Conservation (phyloP, 169 alveolate genomes). For the Babesia caballi region DNA sequence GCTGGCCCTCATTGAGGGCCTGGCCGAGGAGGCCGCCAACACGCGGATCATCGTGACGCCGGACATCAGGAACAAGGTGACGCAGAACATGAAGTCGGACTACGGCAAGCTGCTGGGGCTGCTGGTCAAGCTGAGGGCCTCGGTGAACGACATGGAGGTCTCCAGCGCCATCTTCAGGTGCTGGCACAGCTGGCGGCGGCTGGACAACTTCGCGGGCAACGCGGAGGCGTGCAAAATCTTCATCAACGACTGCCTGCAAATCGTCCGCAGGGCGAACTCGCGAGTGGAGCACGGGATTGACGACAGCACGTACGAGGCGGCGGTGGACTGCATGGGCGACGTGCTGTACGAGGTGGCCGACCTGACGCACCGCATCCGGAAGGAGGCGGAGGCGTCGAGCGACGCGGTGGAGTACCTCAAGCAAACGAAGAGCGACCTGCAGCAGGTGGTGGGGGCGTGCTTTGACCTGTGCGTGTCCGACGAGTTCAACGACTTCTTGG, state of each 20-base stretch:
- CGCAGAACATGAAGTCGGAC: conserved; percentile 12
- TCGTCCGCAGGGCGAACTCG: background rate
- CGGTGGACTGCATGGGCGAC: conserved; percentile 51
- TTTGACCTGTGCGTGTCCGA: conserved; percentile 26
- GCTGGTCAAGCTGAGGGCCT: conserved; percentile 13
- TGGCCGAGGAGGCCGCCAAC: conserved; percentile 51
- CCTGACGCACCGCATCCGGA: background rate
- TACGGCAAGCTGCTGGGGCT: conserved; percentile 25
- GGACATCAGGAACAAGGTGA: conserved; percentile 2
- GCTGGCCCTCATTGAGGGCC: conserved; percentile 13
- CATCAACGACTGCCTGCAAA: conserved; percentile 38
- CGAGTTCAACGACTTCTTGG: conserved; percentile 4
- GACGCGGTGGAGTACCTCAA: background rate
- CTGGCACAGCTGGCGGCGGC: conserved; percentile 53
- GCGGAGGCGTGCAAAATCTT: conserved; percentile 18
- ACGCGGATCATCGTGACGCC: conserved; percentile 19
- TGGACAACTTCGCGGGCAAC: conserved; percentile 24
- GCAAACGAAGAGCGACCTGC: conserved; percentile 17
- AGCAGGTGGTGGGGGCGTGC: conserved; percentile 9
- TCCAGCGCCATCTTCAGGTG: conserved; percentile 31
- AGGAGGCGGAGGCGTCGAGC: conserved; percentile 15
- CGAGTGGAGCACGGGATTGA: conserved; percentile 17
- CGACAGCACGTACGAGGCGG: conserved; percentile 42
- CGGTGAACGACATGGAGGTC: conserved; percentile 3
- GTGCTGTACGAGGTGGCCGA: conserved; percentile 20